Evolutionary conservation across 2,329 filamentous ascomycete genomes (phyloP), one percentile per base, ranked within the genome.

Genomic region (Septoria petroselini): DNA sequence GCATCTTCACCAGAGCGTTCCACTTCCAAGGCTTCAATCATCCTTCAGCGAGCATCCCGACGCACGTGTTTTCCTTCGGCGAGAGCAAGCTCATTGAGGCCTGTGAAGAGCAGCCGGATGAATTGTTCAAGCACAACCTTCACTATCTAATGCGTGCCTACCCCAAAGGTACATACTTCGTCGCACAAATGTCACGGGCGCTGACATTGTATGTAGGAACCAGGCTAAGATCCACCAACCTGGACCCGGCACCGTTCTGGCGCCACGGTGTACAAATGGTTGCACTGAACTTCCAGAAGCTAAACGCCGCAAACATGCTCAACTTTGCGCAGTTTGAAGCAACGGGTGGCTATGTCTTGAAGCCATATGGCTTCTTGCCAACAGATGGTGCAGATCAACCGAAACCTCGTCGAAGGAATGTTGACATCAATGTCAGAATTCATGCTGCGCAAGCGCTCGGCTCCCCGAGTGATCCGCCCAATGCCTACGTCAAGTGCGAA

Each of bases 231-330:
- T 95, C 88, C 0, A 93, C 88, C 1, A 97, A 96, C 65, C 76
- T 94, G 9, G 88, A 95, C 59, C 90, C 91, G 3, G 80, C 83
- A 1, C 77, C 85, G 3, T 93, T 91, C 69, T 96, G 91, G 91
- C 80, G 88, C 25, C 84, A 88, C 57, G 91, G 91, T 11, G 85
- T 94, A 2, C 91, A 96, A 69, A 85, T 96, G 60, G 59, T 94
- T 1, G 91, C 91, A 0, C 74, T 97, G 53, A 96, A 96, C 71
- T 97, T 91, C 88, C 91, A 97, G 69, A 85, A 84, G 54, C 84
- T 86, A 68, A 90, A 96, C 63, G 85, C 88, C 60, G 90, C 88
- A 25, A 94, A 94, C 84, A 96, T 96, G 91, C 78, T 95, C 11
- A 96, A 96, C 65, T 84, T 93, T 64, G 91, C 82, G 60, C 93